These are phyloP conservation scores for Hyaloperonospora arabidopsidis DNA, from an alignment of 352 stramenopile species.

Conservation along the genomic window DNA sequence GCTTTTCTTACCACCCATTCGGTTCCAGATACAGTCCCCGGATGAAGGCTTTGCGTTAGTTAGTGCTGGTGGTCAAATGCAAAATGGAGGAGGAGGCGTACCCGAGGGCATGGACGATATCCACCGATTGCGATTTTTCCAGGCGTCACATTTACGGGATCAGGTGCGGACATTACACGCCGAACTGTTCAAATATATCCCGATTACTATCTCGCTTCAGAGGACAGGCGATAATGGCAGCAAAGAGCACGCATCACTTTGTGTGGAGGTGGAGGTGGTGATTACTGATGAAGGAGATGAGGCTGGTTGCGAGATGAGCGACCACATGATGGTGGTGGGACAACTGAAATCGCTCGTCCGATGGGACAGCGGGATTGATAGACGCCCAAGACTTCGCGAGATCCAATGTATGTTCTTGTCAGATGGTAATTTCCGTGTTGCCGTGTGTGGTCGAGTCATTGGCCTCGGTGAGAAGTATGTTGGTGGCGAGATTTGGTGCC, in stretches of 20 bases:
- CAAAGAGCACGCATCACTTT: constrained; percentile 5
- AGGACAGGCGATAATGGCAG: neutral
- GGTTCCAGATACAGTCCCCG: constrained; percentile 23
- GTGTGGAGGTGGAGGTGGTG: constrained; percentile 24
- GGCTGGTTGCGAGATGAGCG: constrained; percentile 6
- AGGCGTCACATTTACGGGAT: constrained; percentile 12
- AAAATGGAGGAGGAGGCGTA: constrained; percentile 11
- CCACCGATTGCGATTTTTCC: constrained; percentile 20
- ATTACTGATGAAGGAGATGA: constrained; percentile 32
- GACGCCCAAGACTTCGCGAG: constrained; percentile 21
- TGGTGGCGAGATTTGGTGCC: constrained; percentile 32
- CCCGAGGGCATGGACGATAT: constrained; percentile 7
- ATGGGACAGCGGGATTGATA: constrained; percentile 15
- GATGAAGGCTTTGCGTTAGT: neutral
- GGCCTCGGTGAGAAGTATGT: constrained; percentile 10
- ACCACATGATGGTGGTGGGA: constrained; percentile 35
- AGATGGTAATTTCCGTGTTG: constrained; percentile 43
- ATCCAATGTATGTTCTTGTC: constrained; percentile 61
- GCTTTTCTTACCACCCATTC: constrained; percentile 26
- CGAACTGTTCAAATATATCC: constrained; percentile 23
- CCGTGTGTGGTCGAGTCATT: constrained; percentile 28
- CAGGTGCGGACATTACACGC: constrained; percentile 9
- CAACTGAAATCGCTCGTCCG: constrained; percentile 26
- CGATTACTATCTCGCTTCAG: constrained; percentile 20
- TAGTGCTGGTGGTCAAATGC: neutral